Conservation (phyloP, 2,329 filamentous ascomycete genomes). For the Apiospora arundinis region DNA sequence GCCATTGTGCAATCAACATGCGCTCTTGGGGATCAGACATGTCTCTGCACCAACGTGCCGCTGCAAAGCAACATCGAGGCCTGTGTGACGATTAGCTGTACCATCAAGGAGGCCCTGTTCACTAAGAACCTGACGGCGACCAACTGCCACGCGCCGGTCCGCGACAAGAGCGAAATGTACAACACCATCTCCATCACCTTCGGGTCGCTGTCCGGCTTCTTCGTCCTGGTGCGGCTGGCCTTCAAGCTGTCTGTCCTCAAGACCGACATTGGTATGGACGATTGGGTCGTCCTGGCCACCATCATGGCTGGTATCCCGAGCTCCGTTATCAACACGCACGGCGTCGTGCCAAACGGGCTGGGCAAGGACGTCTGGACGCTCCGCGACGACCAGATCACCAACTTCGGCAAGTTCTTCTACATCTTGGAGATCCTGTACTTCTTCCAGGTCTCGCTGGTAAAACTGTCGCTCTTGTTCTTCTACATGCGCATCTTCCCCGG, state of each 20-base stretch:
- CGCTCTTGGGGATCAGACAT: constrained; percentile 35
- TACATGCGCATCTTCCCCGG: constrained; percentile 50
- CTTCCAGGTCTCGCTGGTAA: constrained; percentile 44
- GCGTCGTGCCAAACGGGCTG: constrained; percentile 33
- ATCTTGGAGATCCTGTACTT: constrained; percentile 48
- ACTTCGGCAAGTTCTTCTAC: constrained; percentile 41
- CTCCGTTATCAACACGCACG: constrained; percentile 36
- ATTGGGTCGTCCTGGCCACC: constrained; percentile 43
- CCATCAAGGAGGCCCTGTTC: constrained; percentile 37
- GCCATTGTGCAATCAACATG: constrained; percentile 37
- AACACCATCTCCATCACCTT: constrained; percentile 42
- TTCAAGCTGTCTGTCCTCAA: constrained; percentile 43
- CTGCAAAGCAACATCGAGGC: constrained; percentile 35
- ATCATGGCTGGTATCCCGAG: constrained; percentile 38
- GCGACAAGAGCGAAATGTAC: constrained; percentile 43
- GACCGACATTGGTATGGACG: constrained; percentile 45
- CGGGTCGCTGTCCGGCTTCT: constrained; percentile 44
- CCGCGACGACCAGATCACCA: constrained; percentile 29
- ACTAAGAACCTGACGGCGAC: constrained; percentile 33
- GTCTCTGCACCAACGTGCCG: constrained; percentile 39
- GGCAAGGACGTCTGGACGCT: constrained; percentile 45
- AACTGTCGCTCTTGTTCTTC: constrained; percentile 49
- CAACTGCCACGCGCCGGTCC: constrained; percentile 36
- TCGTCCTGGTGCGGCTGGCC: constrained; percentile 49
- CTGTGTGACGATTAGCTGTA: constrained; percentile 40